phyloP scores from a whole-genome alignment of 306 rosid genomes.

The Senna siamea region DNA sequence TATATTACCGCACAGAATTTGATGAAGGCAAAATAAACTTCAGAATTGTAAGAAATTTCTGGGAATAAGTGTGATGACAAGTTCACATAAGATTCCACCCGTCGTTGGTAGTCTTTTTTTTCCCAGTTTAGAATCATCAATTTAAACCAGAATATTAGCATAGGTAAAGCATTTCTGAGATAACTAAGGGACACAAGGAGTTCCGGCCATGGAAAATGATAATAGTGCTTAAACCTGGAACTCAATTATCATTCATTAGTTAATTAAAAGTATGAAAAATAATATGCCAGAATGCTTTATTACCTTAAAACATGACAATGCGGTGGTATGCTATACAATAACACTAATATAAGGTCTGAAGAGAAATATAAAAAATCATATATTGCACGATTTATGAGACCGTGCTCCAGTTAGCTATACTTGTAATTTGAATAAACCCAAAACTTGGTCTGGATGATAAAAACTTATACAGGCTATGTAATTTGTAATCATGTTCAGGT shows the following conservation, averaged over 20 bases:
- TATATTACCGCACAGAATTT: constrained; percentile 8
- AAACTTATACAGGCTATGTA: constrained; percentile 28
- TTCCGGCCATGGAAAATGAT: background rate
- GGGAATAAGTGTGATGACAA: background rate
- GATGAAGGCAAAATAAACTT: background rate
- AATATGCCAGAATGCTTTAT: too few relatives aligned
- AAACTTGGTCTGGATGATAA: constrained; percentile 19
- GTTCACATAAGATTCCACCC: constrained; percentile 13
- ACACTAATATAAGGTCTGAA: background rate
- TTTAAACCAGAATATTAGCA: constrained; percentile 10
- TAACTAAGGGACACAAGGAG: too few relatives aligned
- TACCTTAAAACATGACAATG: constrained; percentile 10
- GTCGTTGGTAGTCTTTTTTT: background rate
- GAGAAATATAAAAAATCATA: constrained; percentile 33
- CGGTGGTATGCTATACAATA: constrained; percentile 17
- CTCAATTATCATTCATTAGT: constrained; percentile 20
- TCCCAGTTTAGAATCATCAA: too few relatives aligned
- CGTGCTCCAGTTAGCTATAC: constrained; percentile 12
- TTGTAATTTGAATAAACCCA: constrained; percentile 28
- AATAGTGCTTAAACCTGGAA: constrained; percentile 1
- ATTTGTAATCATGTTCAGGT: constrained; percentile 29
- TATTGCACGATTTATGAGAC: constrained; percentile 33
- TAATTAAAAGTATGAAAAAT: background rate
- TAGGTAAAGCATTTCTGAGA: constrained; percentile 26
- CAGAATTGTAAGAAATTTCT: background rate